Base-by-base conservation (phyloP, 495 filamentous ascomycete genomes). In the Hypoxylon fuscum region DNA sequence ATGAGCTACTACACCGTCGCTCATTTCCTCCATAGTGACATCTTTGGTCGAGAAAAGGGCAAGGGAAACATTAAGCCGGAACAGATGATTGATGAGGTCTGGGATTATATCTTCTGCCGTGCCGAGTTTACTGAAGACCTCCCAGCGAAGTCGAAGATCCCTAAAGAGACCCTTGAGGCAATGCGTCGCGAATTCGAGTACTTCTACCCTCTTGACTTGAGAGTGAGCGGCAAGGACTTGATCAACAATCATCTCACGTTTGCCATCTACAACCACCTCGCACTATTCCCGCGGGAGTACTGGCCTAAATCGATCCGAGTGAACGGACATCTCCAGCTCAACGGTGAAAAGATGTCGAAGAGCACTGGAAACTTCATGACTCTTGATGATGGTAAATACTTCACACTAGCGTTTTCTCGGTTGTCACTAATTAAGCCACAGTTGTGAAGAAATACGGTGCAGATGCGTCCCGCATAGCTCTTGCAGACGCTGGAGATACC, bases 311-410 rank as follows among this genome's bases (percentile, higher is more conserved):
- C 87, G 45, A 79, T 98, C 50, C 87, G 95, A 51, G 87, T 88
- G 35, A 98, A 98, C 71, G 95, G 95, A 6, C 94, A 97, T 77
- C 82, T 97, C 58, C 85, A 96, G 70, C 83, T 98, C 43, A 98
- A 97, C 69, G 93, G 93, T 32, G 91, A 96, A 62, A 98, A 97
- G 81, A 97, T 98, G 95, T 87, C 85, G 74, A 98, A 98, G 79
- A 89, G 85, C 55, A 96, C 92, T 4, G 92, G 94, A 65, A 97
- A 97, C 77, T 98, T 98, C 79, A 81, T 98, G 68, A 98, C 94
- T 17, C 80, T 98, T 21, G 85, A 88, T 61, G 90, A 96, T 45
- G 62, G 62, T 66, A 56, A 52, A 10, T 32, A n/a, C n/a, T n/a
- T 37, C 15, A 29, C n/a, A 7, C n/a, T n/a, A n/a, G n/a, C n/a